phyloP scores from a whole-genome alignment of 1,139 yeast genomes.

The Dujonia santamariae region DNA sequence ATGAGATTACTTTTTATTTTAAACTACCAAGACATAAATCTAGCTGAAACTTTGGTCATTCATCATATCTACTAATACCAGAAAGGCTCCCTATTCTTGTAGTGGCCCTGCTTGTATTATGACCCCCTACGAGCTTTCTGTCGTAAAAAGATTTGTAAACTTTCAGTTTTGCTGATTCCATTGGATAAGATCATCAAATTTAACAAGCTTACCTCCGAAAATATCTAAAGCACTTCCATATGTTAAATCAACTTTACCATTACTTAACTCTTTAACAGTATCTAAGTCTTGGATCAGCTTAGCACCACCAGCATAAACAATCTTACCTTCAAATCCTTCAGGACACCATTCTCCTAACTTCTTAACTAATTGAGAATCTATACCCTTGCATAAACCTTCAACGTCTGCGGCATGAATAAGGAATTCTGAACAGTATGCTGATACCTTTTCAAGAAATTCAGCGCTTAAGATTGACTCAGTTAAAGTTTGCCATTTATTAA shows the following conservation, averaged over 20 bases:
- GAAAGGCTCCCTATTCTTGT: no score
- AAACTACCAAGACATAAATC: no score
- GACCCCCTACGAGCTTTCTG: no score
- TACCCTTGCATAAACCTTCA: conserved; percentile 92
- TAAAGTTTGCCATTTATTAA: conserved; percentile 94
- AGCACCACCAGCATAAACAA: conserved; percentile 98
- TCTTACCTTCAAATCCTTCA: conserved; percentile 53
- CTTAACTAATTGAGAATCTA: conserved; percentile 72
- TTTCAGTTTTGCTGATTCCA: conserved; percentile 62
- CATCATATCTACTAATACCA: no score
- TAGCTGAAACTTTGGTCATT: no score
- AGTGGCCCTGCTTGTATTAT: no score
- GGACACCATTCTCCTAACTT: conserved; percentile 79
- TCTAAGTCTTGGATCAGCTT: conserved; percentile 64
- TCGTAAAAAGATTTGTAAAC: no score
- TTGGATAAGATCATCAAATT: conserved; percentile 63
- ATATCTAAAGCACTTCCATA: conserved; percentile 92
- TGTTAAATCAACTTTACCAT: conserved; percentile 85
- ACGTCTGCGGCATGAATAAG: conserved; percentile 97
- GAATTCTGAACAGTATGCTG: conserved; percentile 77
- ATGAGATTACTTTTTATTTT: no score
- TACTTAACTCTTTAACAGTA: conserved; percentile 62
- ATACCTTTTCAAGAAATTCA: conserved; percentile 51
- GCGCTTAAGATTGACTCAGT: conserved; percentile 59
- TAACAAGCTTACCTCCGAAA: conserved; percentile 83